A percentile compares a stretch with the other conserved stretches of the same genome.
These are phyloP conservation scores for Cornus florida DNA, from an alignment of 148 eudicot species.

Conservation along the genomic window DNA sequence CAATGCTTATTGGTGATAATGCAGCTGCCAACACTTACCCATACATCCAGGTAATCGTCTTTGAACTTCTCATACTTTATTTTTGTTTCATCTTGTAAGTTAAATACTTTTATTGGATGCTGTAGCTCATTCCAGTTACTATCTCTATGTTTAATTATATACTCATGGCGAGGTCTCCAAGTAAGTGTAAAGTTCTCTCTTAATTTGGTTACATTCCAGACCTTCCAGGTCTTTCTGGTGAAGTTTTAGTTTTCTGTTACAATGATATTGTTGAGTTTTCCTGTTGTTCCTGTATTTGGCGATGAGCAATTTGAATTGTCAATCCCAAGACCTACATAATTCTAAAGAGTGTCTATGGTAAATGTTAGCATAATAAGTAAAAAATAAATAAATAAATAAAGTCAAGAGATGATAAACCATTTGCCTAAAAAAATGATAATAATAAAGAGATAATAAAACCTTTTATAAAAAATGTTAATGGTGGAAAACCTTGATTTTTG, in stretches of 20 bases:
- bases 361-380: neutral
- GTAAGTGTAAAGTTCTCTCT: neutral
- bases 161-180: neutral
- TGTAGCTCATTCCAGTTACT: neutral
- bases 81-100: neutral
- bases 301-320: neutral
- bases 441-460: no score
- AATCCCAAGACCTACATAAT: neutral
- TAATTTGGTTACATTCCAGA: no score
- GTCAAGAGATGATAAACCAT: neutral
- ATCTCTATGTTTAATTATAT: neutral
- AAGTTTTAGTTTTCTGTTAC: neutral
- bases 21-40: constrained; percentile 98
- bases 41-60: constrained; percentile 70
- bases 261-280: neutral
- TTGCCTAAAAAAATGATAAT: no score
- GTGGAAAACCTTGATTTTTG: no score
- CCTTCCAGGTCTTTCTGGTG: neutral
- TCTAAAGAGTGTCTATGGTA: neutral
- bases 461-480: no score
- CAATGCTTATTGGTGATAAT: constrained; percentile 89
- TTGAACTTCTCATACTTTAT: neutral
- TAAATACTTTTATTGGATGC: neutral
- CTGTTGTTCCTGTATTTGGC: neutral
- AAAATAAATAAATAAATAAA: neutral